Percentiles rank a stretch among this genome's conserved stretches.
phyloP scores from a whole-genome alignment of 2,329 filamentous ascomycete genomes.

The Pseudogymnoascus destructans region DNA sequence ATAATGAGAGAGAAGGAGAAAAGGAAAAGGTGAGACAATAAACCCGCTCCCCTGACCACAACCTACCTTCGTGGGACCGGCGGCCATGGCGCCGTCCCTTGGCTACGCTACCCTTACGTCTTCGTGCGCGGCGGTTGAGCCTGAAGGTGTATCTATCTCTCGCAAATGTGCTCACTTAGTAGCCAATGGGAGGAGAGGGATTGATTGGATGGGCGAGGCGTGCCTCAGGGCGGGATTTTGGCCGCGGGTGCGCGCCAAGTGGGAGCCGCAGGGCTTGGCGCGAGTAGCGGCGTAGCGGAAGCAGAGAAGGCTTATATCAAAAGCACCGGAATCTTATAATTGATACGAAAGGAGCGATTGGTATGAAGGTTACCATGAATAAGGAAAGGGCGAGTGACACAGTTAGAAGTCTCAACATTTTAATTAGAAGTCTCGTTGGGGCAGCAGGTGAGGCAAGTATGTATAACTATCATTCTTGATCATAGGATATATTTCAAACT shows the following conservation, averaged over 20 bases:
- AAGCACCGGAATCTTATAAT: not conserved
- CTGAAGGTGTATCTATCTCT: constrained; percentile 1
- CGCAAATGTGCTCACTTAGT: constrained; percentile 10
- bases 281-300: not conserved
- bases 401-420: not conserved
- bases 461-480: not conserved
- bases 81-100: not conserved
- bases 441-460: not conserved
- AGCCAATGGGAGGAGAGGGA: not conserved
- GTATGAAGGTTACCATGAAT: too few relatives aligned
- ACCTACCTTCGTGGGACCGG: not conserved
- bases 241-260: not conserved
- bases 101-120: not conserved
- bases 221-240: not conserved
- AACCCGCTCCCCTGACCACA: not conserved
- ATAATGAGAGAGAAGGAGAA: not conserved
- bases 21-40: not conserved
- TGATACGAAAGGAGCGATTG: not conserved
- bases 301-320: not conserved
- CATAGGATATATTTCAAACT: constrained; percentile 4
- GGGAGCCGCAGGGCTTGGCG: constrained; percentile 1
- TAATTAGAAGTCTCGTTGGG: too few relatives aligned
- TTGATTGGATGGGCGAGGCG: not conserved
- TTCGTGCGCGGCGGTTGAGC: not conserved
- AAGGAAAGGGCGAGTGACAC: not conserved